Base-by-base conservation (phyloP, 441 rosid genomes). In the Breynia disticha region DNA sequence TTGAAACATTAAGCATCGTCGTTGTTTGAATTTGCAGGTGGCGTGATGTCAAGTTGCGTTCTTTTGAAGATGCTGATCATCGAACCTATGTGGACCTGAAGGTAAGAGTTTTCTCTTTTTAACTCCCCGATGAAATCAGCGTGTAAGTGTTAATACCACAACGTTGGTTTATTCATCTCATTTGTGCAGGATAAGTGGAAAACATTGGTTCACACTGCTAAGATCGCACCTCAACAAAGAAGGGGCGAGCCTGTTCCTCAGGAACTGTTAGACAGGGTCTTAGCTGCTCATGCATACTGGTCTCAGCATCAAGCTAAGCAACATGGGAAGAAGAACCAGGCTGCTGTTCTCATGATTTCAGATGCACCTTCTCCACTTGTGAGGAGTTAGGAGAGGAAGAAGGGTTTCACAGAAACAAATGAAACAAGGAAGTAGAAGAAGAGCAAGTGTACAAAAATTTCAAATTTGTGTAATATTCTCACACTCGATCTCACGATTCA, bases 181-280 rank as follows among this genome's bases (percentile, higher is more conserved):
- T 24, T 24, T 49, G 20, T 57, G 45, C 78, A 87, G 96, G 93
- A 90, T 55, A 90, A 87, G 63, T 94, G 97, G 96, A 90, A 90
- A 76, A 87, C 95, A 10, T 59, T 83, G 67, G 94, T 87, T 50
- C 98, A 82, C 71, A 91, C 89, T 1, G 94, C 96, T 12, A 78
- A 81, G 80, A 90, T 90, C 19, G 81, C 95, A 5, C 90, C 93
- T 3, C 96, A 79, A 71, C 93, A 87, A 72, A 79, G 95, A 67
- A 72, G 98, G 72, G 98, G 93, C 6, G 95, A 87, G 68, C 88
- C 87, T 0, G 88, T 87, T 41, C 90, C 96, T 4, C 95, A 87
- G 56, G 83, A 83, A 67, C 85, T 90, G 46, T 61, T 85, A 63
- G 94, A 87, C 71, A 59, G 96, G 48, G 96, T 85, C 41, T 70